These are phyloP conservation scores for Exophiala sp. DNA, from an alignment of 2,329 filamentous ascomycete genomes.

Conservation along the genomic window DNA sequence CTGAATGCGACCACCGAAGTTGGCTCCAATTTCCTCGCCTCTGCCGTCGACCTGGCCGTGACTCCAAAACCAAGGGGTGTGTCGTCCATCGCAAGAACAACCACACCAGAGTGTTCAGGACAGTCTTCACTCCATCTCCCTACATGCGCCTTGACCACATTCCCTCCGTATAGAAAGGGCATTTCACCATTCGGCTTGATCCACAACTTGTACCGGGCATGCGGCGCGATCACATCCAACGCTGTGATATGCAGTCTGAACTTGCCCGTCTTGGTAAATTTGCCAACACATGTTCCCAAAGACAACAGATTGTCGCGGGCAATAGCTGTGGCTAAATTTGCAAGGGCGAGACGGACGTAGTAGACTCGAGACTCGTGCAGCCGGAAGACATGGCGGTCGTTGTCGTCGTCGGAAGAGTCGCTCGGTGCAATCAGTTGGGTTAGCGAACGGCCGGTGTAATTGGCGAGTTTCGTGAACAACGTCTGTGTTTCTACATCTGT, in stretches of 20 bases:
- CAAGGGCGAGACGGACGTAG: slow-evolving; percentile 84
- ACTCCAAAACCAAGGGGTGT: slow-evolving; percentile 86
- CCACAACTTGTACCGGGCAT: slow-evolving; percentile 96
- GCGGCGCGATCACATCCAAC: slow-evolving; percentile 82
- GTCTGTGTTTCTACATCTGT: slow-evolving; percentile 65
- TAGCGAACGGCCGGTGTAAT: slow-evolving; percentile 83
- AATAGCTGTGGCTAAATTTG: slow-evolving; percentile 85
- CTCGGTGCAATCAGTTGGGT: slow-evolving; percentile 78
- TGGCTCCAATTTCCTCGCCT: slow-evolving; percentile 79
- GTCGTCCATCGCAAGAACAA: slow-evolving; percentile 90
- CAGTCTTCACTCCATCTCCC: slow-evolving; percentile 87
- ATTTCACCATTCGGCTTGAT: slow-evolving; percentile 94
- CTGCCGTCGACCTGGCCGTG: slow-evolving; percentile 80
- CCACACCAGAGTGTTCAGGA: slow-evolving; percentile 85
- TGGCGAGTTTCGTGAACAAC: slow-evolving; percentile 87
- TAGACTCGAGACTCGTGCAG: slow-evolving; percentile 80
- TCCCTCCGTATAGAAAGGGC: slow-evolving; percentile 93
- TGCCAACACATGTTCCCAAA: slow-evolving; percentile 85
- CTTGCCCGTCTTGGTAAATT: slow-evolving; percentile 95
- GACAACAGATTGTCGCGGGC: slow-evolving; percentile 77
- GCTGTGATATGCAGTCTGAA: slow-evolving; percentile 91
- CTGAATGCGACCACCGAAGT: slow-evolving; percentile 86
- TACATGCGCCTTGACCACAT: slow-evolving; percentile 78
- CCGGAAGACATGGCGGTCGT: slow-evolving; percentile 81
- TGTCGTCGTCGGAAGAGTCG: slow-evolving; percentile 61